A percentile compares a stretch with the other conserved stretches of the same genome.
Conservation (phyloP, 306 rosid genomes). For the Pyrus bretschneideri region DNA sequence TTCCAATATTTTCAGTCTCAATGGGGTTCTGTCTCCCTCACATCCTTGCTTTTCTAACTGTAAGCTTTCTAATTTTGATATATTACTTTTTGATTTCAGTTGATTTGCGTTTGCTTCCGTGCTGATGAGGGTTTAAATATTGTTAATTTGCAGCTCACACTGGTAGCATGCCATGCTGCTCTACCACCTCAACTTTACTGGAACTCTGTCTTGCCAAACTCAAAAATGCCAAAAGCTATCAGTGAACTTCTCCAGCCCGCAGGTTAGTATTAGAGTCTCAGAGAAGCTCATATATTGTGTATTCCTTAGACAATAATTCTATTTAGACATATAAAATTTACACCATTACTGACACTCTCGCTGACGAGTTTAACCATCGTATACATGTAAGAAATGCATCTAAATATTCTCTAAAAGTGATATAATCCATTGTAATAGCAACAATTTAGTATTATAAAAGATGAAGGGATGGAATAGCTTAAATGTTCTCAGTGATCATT, state of each 20-base stretch:
- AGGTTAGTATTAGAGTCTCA: conserved; percentile 23
- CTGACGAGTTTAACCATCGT: too few relatives aligned
- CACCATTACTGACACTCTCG: too few relatives aligned
- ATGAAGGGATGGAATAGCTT: neutral
- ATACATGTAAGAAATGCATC: too few relatives aligned
- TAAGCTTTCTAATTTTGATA: conserved; percentile 15
- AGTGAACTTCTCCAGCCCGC: conserved; percentile 29
- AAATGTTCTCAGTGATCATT: neutral
- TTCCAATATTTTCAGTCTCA: neutral
- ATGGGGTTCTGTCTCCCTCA: conserved; percentile 37
- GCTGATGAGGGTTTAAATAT: neutral
- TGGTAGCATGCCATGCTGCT: conserved; percentile 52
- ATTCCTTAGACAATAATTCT: too few relatives aligned
- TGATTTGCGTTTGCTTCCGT: neutral
- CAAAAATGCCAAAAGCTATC: conserved; percentile 59
- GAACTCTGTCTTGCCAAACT: conserved; percentile 53
- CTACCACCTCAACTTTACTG: conserved; percentile 58
- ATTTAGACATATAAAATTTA: too few relatives aligned
- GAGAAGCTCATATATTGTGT: neutral
- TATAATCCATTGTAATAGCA: neutral
- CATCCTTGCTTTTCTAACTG: conserved; percentile 38
- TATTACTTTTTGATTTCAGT: neutral
- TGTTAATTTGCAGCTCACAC: conserved; percentile 24
- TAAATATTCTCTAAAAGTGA: neutral
- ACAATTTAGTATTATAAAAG: neutral